Percentiles rank a stretch among this genome's conserved stretches.
phyloP scores from a whole-genome alignment of 169 alveolate species.

The Eimeria necatrix region DNA sequence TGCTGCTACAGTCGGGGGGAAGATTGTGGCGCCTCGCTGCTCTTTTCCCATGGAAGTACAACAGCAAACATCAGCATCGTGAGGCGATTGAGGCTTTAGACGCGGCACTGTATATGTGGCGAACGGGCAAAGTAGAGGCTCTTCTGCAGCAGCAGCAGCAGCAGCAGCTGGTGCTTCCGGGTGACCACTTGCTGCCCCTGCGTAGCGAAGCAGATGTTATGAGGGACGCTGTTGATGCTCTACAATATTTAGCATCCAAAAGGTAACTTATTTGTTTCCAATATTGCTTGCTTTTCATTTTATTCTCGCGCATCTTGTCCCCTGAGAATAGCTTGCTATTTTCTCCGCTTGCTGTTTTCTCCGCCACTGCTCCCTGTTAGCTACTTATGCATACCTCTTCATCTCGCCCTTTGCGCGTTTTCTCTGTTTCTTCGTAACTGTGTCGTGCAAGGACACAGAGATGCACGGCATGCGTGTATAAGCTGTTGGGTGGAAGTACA shows the following conservation, averaged over 20 bases:
- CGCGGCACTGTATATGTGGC: conserved; percentile 4
- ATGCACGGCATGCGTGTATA: too few relatives aligned
- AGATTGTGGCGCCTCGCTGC: conserved; percentile 77
- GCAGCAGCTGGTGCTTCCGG: conserved; percentile 50
- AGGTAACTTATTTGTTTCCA: neutral
- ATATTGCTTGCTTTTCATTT: neutral
- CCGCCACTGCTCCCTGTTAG: neutral
- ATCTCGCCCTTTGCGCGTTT: too few relatives aligned
- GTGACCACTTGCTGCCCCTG: conserved; percentile 47
- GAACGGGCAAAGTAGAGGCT: conserved; percentile 25
- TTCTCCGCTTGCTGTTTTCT: too few relatives aligned
- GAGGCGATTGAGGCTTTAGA: conserved; percentile 6
- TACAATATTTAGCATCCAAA: conserved; percentile 72
- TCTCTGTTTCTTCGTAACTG: too few relatives aligned
- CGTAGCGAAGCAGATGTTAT: conserved; percentile 73
- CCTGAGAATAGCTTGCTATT: neutral
- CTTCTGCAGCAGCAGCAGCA: conserved; percentile 69
- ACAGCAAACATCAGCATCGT: neutral
- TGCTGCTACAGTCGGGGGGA: conserved; percentile 73
- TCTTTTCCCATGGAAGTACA: conserved; percentile 76
- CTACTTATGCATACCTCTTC: too few relatives aligned
- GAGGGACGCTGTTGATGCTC: conserved; percentile 65
- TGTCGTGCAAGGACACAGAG: too few relatives aligned
- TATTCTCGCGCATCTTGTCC: neutral
- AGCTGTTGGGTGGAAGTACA: too few relatives aligned